Evolutionary conservation across 2,329 filamentous ascomycete species (phyloP).

Genomic region (Aspergillus sp.): DNA sequence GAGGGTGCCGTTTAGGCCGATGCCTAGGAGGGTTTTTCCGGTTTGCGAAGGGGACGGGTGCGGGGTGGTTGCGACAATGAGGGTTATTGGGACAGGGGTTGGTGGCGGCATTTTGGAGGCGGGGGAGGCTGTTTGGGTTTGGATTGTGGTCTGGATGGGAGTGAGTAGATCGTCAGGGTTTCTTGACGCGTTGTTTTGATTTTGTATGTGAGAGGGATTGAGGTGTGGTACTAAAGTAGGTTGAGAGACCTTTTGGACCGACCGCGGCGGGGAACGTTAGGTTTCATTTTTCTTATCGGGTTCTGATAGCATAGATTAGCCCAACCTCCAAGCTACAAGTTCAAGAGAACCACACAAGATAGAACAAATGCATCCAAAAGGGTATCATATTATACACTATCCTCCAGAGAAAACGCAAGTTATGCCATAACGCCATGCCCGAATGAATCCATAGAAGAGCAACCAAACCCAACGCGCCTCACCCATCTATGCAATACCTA

Average conservation of each 20-base stretch:
- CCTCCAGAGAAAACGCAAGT: background rate
- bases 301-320: background rate
- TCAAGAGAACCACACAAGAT: background rate
- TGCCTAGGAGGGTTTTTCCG: conserved; percentile 82
- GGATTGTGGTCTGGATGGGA: background rate
- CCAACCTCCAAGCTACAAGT: background rate
- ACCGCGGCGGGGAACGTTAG: background rate
- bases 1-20: conserved; percentile 76
- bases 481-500: background rate
- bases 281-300: conserved; percentile 10
- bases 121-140: background rate
- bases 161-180: background rate
- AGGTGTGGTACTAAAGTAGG: too few species aligned
- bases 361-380: background rate
- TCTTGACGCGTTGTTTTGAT: background rate
- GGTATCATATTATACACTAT: background rate
- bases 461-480: background rate
- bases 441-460: background rate
- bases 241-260: background rate
- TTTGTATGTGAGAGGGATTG: background rate
- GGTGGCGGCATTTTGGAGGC: background rate
- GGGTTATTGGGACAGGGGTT: conserved; percentile 66
- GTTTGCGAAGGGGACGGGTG: conserved; percentile 61
- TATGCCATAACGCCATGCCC: background rate
- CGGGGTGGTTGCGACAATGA: conserved; percentile 85